These are phyloP conservation scores for Peniophora sp. DNA, from an alignment of 1,284 basidiomycete genomes.

Conservation along the genomic window DNA sequence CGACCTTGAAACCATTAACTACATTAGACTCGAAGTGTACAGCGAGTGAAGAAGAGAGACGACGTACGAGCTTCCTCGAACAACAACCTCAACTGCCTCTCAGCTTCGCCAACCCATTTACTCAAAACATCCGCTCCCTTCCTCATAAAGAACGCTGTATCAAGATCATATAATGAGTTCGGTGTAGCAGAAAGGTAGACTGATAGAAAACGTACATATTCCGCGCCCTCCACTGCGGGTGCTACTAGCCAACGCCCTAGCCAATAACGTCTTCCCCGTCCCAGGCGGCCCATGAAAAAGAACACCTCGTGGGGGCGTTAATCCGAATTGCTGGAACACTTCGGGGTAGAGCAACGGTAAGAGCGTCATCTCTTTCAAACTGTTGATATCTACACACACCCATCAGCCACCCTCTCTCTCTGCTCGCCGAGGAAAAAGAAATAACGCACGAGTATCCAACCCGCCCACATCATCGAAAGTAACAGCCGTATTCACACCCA, in stretches of 20 bases:
- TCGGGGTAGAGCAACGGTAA: constrained; percentile 96
- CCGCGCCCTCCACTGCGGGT: constrained; percentile 86
- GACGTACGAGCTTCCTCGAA: constrained; percentile 97
- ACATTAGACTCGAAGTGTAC: no score
- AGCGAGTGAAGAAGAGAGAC: no score
- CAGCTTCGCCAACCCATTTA: constrained; percentile 99
- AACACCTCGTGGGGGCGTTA: constrained; percentile 95
- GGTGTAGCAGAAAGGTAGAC: neutral
- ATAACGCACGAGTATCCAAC: constrained; percentile 77
- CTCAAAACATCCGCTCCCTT: constrained; percentile 98
- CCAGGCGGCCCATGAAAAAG: constrained; percentile 96
- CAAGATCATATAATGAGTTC: constrained; percentile 3
- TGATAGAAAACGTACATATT: constrained; percentile 80
- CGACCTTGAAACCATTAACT: no score
- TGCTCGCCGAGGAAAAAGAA: neutral
- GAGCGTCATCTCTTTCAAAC: constrained; percentile 98
- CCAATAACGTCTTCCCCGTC: constrained; percentile 90
- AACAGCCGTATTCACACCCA: constrained; percentile 90
- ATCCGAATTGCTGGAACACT: constrained; percentile 91
- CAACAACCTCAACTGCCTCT: constrained; percentile 89
- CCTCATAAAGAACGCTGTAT: constrained; percentile 95
- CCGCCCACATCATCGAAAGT: constrained; percentile 98
- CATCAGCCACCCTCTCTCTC: neutral
- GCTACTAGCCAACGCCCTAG: constrained; percentile 90
- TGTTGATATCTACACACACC: constrained; percentile 77